Evolutionary conservation across 768 basidiomycete species (phyloP).

Genomic region (Phanerochaete sordida): DNA sequence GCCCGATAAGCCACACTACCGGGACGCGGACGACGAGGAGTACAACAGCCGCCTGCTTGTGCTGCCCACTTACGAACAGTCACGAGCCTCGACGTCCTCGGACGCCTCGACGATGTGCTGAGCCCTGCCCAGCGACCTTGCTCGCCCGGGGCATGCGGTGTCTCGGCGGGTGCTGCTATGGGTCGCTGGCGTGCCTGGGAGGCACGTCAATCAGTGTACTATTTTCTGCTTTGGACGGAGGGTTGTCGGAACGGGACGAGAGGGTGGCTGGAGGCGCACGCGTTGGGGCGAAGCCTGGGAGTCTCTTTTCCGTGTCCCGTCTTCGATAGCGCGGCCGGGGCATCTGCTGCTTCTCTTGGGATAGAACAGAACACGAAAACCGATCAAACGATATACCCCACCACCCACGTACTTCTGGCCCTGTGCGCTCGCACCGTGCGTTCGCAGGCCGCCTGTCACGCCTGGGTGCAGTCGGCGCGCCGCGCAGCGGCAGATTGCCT

Average conservation of each 20-base stretch:
- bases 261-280: background rate
- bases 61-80: slow-evolving; percentile 2
- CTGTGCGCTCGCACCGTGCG: background rate
- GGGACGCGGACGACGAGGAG: slow-evolving; percentile 4
- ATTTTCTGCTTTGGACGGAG: slow-evolving; percentile 2
- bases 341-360: background rate
- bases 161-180: slow-evolving; percentile 5
- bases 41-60: background rate
- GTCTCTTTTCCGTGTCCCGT: background rate
- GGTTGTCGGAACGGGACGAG: background rate
- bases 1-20: slow-evolving; percentile 44
- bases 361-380: slow-evolving; percentile 5
- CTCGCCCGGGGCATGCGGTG: slow-evolving; percentile 4
- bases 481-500: background rate
- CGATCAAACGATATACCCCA: slow-evolving; percentile 2
- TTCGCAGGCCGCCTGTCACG: background rate
- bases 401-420: background rate
- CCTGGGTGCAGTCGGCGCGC: background rate
- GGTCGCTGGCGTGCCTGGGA: background rate
- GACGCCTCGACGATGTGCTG: slow-evolving; percentile 10
- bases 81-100: slow-evolving; percentile 6
- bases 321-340: background rate
- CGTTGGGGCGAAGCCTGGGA: background rate
- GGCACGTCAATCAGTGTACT: background rate
- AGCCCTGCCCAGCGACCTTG: background rate